phyloP scores from a whole-genome alignment of 371 early-diverging fungal species.

The Gilbertella persicaria region DNA sequence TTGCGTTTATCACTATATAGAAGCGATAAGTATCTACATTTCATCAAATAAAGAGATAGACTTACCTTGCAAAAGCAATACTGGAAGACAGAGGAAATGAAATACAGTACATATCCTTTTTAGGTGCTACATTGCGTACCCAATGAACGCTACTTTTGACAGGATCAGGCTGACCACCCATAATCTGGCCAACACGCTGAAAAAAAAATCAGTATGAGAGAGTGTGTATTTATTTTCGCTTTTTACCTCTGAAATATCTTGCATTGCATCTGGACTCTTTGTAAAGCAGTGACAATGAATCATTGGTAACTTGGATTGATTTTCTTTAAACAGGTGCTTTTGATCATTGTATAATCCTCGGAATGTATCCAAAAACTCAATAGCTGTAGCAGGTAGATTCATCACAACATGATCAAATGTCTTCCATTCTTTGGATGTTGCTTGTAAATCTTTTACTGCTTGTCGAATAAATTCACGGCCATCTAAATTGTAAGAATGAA shows the following conservation, averaged over 20 bases:
- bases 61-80: constrained; percentile 50
- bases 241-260: constrained; percentile 51
- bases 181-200: constrained; percentile 58
- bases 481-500: constrained; percentile 85
- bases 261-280: constrained; percentile 68
- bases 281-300: constrained; percentile 96
- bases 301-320: constrained; percentile 61
- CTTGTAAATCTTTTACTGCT: constrained; percentile 53
- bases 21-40: neutral
- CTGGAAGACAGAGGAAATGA: constrained; percentile 74
- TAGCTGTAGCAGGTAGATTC: constrained; percentile 96
- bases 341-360: constrained; percentile 56
- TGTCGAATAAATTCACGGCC: constrained; percentile 87
- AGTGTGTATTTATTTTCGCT: no score
- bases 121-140: constrained; percentile 95
- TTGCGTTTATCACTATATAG: constrained; percentile 30
- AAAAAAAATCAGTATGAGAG: neutral
- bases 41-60: neutral
- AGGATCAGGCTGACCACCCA: constrained; percentile 48
- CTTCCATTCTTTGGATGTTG: constrained; percentile 36
- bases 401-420: constrained; percentile 94
- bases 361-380: constrained; percentile 85
- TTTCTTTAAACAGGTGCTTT: constrained; percentile 52
- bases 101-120: constrained; percentile 97
- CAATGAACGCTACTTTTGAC: constrained; percentile 60